These are phyloP conservation scores for Pestalotiopsis fici DNA, from an alignment of 2,329 filamentous ascomycete genomes.

Conservation along the genomic window DNA sequence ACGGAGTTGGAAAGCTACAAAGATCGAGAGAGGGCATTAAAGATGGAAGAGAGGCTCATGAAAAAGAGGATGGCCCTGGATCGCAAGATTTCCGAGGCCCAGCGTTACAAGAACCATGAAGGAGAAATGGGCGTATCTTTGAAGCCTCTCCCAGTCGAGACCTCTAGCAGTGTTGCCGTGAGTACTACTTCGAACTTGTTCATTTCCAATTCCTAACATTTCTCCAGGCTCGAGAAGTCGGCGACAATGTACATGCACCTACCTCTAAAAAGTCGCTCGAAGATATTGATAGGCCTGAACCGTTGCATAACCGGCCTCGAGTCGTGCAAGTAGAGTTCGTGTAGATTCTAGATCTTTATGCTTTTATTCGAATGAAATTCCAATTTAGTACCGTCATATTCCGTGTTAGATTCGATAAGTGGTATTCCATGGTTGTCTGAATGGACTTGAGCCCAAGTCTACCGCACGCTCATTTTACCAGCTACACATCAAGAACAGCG, in stretches of 20 bases:
- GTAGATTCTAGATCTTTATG: not conserved
- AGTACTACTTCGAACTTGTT: not conserved
- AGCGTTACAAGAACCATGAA: not conserved
- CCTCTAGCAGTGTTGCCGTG: not conserved
- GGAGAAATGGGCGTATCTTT: not conserved
- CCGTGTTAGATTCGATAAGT: no score
- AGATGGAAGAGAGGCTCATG: not conserved
- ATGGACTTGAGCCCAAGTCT: no score
- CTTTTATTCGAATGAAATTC: not conserved
- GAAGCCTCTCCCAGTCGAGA: not conserved
- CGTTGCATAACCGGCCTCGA: not conserved
- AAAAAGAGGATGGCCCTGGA: not conserved
- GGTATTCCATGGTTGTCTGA: no score
- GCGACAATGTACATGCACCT: not conserved
- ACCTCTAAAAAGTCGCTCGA: not conserved
- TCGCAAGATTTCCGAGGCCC: not conserved
- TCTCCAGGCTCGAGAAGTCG: not conserved
- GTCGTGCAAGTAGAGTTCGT: not conserved
- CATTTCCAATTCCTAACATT: not conserved
- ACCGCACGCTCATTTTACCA: no score
- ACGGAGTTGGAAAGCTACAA: not conserved
- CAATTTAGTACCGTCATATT: not conserved
- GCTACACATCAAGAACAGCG: no score
- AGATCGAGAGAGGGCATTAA: not conserved
- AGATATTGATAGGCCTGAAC: not conserved